phyloP scores from a whole-genome alignment of 108 stramenopile genomes.

The Pelagomonas calceolata region DNA sequence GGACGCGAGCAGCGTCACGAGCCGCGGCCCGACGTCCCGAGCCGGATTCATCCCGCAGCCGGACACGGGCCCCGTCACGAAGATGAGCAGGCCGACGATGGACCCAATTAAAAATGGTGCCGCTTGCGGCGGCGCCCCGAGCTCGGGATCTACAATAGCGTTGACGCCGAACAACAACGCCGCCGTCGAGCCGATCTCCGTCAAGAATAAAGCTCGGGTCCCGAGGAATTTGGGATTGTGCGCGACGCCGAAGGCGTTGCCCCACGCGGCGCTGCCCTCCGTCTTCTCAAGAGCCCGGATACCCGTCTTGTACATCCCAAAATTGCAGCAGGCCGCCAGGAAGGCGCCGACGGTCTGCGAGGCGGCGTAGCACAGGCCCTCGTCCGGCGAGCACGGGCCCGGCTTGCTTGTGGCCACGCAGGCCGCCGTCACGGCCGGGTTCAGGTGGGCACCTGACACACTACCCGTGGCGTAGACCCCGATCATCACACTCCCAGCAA shows the following conservation, averaged over 20 bases:
- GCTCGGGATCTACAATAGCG: background rate
- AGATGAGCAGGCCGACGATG: background rate
- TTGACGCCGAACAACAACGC: background rate
- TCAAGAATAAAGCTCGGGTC: background rate
- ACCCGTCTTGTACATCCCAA: no score
- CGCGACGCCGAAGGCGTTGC: no score
- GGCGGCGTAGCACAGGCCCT: no score
- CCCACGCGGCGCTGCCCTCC: no score
- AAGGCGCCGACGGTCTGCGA: no score
- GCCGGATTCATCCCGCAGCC: conserved; percentile 4
- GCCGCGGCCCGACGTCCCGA: background rate
- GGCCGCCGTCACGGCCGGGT: conserved; percentile 1
- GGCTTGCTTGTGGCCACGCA: background rate
- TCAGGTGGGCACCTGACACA: conserved; percentile 10
- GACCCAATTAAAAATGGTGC: background rate
- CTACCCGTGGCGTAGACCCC: background rate
- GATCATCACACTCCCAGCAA: conserved; percentile 2
- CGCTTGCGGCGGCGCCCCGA: background rate
- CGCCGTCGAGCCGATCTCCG: background rate
- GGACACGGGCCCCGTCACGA: background rate
- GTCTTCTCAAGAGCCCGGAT: no score
- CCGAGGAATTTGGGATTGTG: background rate
- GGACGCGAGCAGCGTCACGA: no score
- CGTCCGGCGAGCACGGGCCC: no score
- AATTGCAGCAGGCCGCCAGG: no score